Conservation (phyloP, 2,329 filamentous ascomycete genomes). For the Curvularia eragrostidis region DNA sequence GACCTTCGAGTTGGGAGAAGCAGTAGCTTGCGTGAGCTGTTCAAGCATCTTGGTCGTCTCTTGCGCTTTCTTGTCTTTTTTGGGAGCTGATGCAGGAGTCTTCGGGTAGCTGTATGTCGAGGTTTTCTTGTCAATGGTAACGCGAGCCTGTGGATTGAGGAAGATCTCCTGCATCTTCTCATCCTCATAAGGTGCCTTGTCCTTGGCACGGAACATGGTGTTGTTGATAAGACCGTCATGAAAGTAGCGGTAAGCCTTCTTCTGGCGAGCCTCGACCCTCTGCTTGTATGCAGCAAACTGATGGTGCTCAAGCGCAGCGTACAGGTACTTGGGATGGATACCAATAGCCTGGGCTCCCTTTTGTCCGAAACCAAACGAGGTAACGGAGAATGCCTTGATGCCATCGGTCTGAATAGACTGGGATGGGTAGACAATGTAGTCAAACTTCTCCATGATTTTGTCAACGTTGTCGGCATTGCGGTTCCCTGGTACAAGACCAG, state of each 20-base stretch:
- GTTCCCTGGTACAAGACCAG: constrained; percentile 92
- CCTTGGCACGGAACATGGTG: constrained; percentile 95
- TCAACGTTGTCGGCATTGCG: constrained; percentile 98
- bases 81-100: constrained; percentile 61
- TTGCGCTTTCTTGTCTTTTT: constrained; percentile 63
- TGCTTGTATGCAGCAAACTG: constrained; percentile 81
- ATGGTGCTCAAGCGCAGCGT: constrained; percentile 86
- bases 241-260: constrained; percentile 99
- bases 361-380: constrained; percentile 98
- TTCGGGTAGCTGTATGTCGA: constrained; percentile 74
- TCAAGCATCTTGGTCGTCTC: constrained; percentile 79
- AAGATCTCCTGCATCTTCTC: constrained; percentile 86
- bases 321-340: constrained; percentile 95
- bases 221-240: constrained; percentile 99
- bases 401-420: constrained; percentile 96
- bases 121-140: constrained; percentile 84
- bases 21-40: constrained; percentile 72
- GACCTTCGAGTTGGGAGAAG: constrained; percentile 71
- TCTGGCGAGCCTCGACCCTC: constrained; percentile 92
- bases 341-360: constrained; percentile 98
- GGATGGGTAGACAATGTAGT: constrained; percentile 97
- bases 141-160: constrained; percentile 91
- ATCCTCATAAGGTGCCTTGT: constrained; percentile 86
- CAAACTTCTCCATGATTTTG: constrained; percentile 94
- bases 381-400: constrained; percentile 97